Conservation (phyloP, 2,329 filamentous ascomycete species). For the Alternaria sp. region DNA sequence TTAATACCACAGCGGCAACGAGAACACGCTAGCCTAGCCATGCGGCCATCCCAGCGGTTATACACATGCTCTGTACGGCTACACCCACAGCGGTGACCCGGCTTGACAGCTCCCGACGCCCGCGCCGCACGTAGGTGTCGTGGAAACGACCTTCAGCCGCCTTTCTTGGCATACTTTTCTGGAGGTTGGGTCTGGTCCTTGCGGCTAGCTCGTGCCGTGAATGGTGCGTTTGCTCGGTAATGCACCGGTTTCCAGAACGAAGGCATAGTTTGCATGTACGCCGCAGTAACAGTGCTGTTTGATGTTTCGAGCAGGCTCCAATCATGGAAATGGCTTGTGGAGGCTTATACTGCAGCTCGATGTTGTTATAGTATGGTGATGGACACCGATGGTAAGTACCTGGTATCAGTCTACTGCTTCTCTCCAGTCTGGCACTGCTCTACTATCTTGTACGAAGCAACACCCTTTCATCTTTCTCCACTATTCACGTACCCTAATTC, state of each 20-base stretch:
- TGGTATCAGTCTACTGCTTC: conserved; percentile 14
- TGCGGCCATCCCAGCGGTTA: conserved; percentile 37
- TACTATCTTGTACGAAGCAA: background rate
- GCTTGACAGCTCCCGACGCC: conserved; percentile 28
- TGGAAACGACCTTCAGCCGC: conserved; percentile 34
- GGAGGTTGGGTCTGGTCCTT: conserved; percentile 25
- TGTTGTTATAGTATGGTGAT: conserved; percentile 22
- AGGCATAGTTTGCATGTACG: conserved; percentile 30
- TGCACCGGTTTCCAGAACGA: conserved; percentile 29
- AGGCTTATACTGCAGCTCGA: conserved; percentile 19
- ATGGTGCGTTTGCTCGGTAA: conserved; percentile 29
- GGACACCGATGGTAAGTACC: conserved; percentile 15
- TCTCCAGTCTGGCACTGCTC: conserved; percentile 8
- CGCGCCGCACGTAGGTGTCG: conserved; percentile 28
- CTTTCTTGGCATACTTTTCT: conserved; percentile 32
- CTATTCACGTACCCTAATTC: background rate
- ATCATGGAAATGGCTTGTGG: conserved; percentile 16
- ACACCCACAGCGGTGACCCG: conserved; percentile 24
- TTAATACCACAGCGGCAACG: conserved; percentile 33
- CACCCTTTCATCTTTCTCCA: background rate
- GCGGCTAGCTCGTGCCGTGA: conserved; percentile 33
- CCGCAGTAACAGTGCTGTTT: conserved; percentile 30
- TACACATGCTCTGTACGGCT: conserved; percentile 33
- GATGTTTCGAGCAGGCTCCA: conserved; percentile 28
- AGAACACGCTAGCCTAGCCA: conserved; percentile 22